Conservation (phyloP, 2,329 filamentous ascomycete genomes). For the Colletotrichum camelliae region DNA sequence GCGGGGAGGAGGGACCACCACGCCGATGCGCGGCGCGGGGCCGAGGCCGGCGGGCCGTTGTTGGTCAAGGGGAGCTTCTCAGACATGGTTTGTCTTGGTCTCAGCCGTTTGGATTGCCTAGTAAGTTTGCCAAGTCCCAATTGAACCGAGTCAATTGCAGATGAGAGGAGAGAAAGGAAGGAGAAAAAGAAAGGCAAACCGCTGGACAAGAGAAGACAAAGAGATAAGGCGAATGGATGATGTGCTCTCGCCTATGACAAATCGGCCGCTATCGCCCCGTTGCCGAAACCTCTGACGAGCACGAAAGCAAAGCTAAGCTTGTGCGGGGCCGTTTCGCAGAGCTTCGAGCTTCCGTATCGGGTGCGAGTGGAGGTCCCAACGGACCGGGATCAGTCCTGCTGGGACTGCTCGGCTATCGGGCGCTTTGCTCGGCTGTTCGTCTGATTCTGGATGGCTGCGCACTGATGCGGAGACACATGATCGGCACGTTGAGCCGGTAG, state of each 20-base stretch:
- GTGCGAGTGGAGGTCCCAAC: background rate
- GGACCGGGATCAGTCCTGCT: conserved; percentile 6
- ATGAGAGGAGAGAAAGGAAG: background rate
- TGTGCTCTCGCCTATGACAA: conserved; percentile 15
- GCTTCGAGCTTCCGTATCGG: conserved; percentile 8
- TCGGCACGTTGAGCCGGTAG: background rate
- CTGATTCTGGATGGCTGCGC: background rate
- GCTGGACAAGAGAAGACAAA: background rate
- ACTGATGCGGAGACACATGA: background rate
- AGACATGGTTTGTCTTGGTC: background rate
- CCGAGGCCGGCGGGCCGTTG: background rate
- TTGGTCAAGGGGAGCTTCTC: conserved; percentile 15
- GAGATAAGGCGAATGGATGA: background rate
- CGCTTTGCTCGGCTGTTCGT: conserved; percentile 8
- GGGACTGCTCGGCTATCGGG: conserved; percentile 16
- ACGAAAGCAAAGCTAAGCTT: background rate
- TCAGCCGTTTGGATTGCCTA: background rate
- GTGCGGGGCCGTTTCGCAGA: background rate
- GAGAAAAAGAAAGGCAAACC: background rate
- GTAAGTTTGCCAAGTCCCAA: background rate
- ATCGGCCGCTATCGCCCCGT: conserved; percentile 15
- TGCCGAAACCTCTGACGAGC: background rate
- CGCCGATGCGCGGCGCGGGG: background rate
- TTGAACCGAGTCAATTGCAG: background rate
- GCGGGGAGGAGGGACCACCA: conserved; percentile 21